Conservation (phyloP, 352 stramenopile species). For the Pythium brachiatum region DNA sequence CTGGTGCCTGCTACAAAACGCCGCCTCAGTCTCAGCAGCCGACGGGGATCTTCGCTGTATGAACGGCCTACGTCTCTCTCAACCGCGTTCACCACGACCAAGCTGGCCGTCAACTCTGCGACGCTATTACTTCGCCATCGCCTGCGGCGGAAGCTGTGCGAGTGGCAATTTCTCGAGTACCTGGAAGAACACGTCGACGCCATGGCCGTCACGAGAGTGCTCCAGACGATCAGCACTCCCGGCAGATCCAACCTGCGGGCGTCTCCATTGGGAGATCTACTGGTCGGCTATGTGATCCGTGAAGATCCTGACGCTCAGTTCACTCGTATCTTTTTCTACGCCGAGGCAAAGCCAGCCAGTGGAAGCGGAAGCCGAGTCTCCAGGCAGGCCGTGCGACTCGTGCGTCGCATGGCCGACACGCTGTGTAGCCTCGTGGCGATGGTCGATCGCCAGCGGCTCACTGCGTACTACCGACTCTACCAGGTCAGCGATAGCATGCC, state of each 20-base stretch:
- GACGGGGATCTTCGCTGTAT: neutral
- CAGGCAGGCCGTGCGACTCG: neutral
- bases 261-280: slow-evolving; percentile 33
- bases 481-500: slow-evolving; percentile 4
- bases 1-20: neutral
- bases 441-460: slow-evolving; percentile 20
- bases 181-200: slow-evolving; percentile 49
- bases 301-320: slow-evolving; percentile 57
- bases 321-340: slow-evolving; percentile 69
- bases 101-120: slow-evolving; percentile 49
- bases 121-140: slow-evolving; percentile 51
- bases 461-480: slow-evolving; percentile 6
- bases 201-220: slow-evolving; percentile 58
- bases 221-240: slow-evolving; percentile 43
- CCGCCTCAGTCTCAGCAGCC: neutral
- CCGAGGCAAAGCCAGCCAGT: slow-evolving; percentile 6
- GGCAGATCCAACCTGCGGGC: slow-evolving; percentile 7
- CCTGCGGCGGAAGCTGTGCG: slow-evolving; percentile 44
- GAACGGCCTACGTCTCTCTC: slow-evolving; percentile 9
- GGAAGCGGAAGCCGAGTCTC: neutral
- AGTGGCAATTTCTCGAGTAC: slow-evolving; percentile 61
- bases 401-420: slow-evolving; percentile 14
- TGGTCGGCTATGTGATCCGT: slow-evolving; percentile 58
- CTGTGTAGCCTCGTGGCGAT: slow-evolving; percentile 11
- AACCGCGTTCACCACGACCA: slow-evolving; percentile 22